Evolutionary conservation across 2,329 filamentous ascomycete species (phyloP), one percentile per base, ranked within the genome.

Genomic region (Balansia obtecta): DNA sequence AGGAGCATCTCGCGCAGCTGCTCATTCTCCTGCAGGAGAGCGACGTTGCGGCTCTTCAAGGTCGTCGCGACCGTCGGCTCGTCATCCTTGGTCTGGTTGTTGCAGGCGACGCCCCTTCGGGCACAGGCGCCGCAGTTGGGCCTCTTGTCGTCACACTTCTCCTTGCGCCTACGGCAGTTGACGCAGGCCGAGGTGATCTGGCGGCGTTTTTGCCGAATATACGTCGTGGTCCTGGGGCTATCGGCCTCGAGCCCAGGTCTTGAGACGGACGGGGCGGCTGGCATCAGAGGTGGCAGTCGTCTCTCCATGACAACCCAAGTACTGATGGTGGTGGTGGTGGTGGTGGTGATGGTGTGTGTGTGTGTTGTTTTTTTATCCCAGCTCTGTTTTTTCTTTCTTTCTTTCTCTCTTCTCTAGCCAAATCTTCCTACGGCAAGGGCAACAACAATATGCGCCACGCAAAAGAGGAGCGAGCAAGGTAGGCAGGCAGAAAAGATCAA

Each of bases 1-100:
- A n/a, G 34, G 37, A 53, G 55, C 30, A 57, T 49, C 33, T 55
- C 51, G 7, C 51, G 52, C 48, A 54, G 50, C 16, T 52, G 55
- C 12, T 52, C 45, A n/a, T 56, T 56, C 41, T 57, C 52, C 15
- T n/a, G 45, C 41, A 50, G 40, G 5, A 56, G 53, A 13, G 52
- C 38, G 5, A 22, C 33, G 27, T 52, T 52, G 33, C 50, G 50
- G 18, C 40, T 33, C 30, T 44, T 49, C 16, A 52, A 37, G 8
- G 50, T 42, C 12, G 22, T 42, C n/a, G 42, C 8, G 20, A 30
- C 20, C 16, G 46, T 15, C 43, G 32, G 22, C 11, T 46, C 50
- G 37, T 52, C 46, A 20, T 45, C 27, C 20, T 52, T 49, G 34
- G 30, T 38, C 16, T 33, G 37, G 16, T 52, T 52, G 50, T 49